Conservation (phyloP, 1,284 basidiomycete species). For the Chiua sp. region DNA sequence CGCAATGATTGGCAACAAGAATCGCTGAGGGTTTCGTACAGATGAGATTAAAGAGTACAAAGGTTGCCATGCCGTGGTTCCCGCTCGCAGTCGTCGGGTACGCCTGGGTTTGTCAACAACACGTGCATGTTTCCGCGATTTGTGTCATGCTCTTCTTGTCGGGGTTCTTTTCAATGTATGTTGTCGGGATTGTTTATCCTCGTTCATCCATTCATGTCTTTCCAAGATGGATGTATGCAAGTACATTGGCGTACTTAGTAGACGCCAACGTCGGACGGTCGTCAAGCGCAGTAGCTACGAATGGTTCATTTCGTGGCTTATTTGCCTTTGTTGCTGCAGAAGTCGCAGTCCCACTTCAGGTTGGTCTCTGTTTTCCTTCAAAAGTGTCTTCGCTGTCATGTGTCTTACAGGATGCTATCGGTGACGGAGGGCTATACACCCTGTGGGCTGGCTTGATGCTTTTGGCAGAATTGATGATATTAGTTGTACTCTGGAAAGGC, state of each 20-base stretch:
- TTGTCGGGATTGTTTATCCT: conserved; percentile 10
- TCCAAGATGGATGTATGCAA: conserved; percentile 71
- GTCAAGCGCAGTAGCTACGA: conserved; percentile 75
- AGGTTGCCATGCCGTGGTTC: conserved; percentile 56
- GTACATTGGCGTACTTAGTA: conserved; percentile 76
- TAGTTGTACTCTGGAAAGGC: conserved; percentile 47
- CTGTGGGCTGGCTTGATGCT: conserved; percentile 70
- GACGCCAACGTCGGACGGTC: conserved; percentile 80
- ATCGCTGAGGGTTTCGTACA: conserved; percentile 30
- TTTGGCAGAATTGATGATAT: conserved; percentile 42
- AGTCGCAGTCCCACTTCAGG: conserved; percentile 72
- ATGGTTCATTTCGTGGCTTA: conserved; percentile 73
- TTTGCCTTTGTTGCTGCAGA: conserved; percentile 76
- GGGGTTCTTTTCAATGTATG: conserved; percentile 76
- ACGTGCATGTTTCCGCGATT: conserved; percentile 68
- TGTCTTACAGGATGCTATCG: conserved; percentile 48
- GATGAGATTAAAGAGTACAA: conserved; percentile 80
- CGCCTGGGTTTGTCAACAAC: conserved; percentile 77
- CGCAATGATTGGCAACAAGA: background rate
- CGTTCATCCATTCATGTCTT: background rate
- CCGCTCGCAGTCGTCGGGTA: conserved; percentile 70
- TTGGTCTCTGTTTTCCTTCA: background rate
- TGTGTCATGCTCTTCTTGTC: conserved; percentile 68
- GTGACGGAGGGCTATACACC: conserved; percentile 79
- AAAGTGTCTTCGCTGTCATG: background rate